These are phyloP conservation scores for Macrolepiota dolichaula DNA, from an alignment of 768 basidiomycete genomes.

Conservation along the genomic window DNA sequence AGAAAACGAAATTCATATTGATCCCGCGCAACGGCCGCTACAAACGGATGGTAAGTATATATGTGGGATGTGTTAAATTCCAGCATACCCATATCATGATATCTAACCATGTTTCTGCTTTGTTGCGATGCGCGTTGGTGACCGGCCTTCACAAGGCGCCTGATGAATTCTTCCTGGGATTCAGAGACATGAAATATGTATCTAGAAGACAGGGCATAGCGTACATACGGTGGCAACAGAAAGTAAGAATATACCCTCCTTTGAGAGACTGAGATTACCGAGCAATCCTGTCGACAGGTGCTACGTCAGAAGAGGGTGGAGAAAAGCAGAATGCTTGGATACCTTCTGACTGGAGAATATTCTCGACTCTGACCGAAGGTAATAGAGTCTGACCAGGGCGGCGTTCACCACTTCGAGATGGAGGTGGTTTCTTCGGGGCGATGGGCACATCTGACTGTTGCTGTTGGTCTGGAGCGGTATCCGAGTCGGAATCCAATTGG, in stretches of 20 bases:
- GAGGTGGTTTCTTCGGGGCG: constrained; percentile 23
- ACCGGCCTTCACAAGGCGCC: constrained; percentile 67
- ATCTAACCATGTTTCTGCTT: constrained; percentile 57
- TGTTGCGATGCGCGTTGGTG: constrained; percentile 58
- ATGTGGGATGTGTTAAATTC: not conserved
- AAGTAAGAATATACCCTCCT: constrained; percentile 70
- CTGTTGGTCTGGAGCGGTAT: constrained; percentile 34
- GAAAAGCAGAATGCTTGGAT: constrained; percentile 18
- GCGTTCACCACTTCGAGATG: constrained; percentile 33
- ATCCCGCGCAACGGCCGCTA: constrained; percentile 57
- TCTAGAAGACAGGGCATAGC: not conserved
- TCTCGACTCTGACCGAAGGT: constrained; percentile 66
- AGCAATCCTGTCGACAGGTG: constrained; percentile 14
- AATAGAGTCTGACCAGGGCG: constrained; percentile 64
- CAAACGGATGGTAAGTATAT: constrained; percentile 11
- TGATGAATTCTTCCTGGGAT: constrained; percentile 80
- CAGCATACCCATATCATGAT: constrained; percentile 72
- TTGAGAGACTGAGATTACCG: constrained; percentile 64
- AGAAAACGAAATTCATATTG: constrained; percentile 73
- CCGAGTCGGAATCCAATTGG: constrained; percentile 58
- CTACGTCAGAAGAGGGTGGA: constrained; percentile 25
- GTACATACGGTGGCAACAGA: constrained; percentile 69
- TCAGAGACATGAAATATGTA: constrained; percentile 9
- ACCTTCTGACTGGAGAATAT: constrained; percentile 80
- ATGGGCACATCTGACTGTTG: constrained; percentile 20